Percentiles rank a stretch among this genome's conserved stretches.
Evolutionary conservation across 140 eudicot genomes (phyloP).

Genomic region (Ambrosia hybrid): DNA sequence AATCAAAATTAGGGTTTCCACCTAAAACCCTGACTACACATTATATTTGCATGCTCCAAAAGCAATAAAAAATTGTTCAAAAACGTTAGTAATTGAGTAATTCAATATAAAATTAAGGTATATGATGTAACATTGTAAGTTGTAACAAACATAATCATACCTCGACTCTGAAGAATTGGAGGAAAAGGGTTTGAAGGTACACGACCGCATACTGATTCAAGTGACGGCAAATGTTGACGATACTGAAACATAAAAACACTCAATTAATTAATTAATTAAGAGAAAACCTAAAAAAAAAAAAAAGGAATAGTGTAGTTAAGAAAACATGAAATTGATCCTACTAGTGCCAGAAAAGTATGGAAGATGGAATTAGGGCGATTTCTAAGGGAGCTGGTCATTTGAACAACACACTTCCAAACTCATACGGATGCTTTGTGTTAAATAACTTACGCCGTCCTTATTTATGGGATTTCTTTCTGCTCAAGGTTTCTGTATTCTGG

Average conservation of each 20-base stretch:
- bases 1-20: slow-evolving; percentile 21
- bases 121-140: no score
- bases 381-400: slow-evolving; percentile 29
- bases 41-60: no score
- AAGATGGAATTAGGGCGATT: slow-evolving; percentile 35
- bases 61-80: background rate
- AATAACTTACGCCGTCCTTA: slow-evolving; percentile 8
- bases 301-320: no score
- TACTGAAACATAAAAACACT: slow-evolving; percentile 31
- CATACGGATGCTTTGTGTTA: slow-evolving; percentile 24
- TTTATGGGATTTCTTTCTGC: slow-evolving; percentile 4
- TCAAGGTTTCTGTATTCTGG: background rate
- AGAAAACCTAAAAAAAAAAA: slow-evolving; percentile 1
- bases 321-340: background rate
- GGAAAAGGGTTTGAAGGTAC: slow-evolving; percentile 22
- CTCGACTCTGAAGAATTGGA: slow-evolving; percentile 21
- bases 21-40: background rate
- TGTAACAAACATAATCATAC: no score
- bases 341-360: slow-evolving; percentile 24
- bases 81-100: background rate
- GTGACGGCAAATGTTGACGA: slow-evolving; percentile 33
- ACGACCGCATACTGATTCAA: slow-evolving; percentile 24
- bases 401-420: background rate
- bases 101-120: no score
- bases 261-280: background rate